phyloP scores from a whole-genome alignment of 352 stramenopile species.

The Pseudoperonospora humuli region DNA sequence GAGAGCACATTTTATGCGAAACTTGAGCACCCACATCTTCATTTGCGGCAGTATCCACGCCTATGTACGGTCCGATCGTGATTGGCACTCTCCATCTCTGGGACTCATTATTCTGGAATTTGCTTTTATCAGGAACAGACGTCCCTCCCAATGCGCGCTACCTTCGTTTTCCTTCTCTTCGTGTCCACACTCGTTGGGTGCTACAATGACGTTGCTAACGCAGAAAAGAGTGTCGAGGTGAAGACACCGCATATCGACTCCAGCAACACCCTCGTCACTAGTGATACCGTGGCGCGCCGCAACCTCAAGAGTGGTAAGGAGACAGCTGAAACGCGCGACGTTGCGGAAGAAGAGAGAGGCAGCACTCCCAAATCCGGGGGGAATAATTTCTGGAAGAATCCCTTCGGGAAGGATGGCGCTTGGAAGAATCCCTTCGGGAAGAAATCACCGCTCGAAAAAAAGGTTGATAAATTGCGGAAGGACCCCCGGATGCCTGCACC shows the following conservation, averaged over 20 bases:
- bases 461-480: background rate
- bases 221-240: background rate
- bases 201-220: background rate
- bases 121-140: no score
- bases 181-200: background rate
- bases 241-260: background rate
- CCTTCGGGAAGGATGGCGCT: background rate
- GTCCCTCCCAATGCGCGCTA: slow-evolving; percentile 7
- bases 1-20: no score
- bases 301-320: slow-evolving; percentile 4
- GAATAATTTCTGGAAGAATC: no score
- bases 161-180: slow-evolving; percentile 1
- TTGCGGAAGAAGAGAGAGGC: background rate
- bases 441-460: background rate
- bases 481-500: background rate
- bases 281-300: background rate
- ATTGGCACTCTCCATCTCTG: no score
- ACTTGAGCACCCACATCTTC: no score
- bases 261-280: background rate
- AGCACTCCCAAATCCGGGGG: background rate
- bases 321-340: background rate
- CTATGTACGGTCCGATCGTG: no score
- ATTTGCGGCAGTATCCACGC: no score
- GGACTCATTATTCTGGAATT: no score
- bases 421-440: background rate